A percentile compares a stretch with the other conserved stretches of the same genome.
These are phyloP conservation scores for Triangularia setosa DNA, from an alignment of 2,329 filamentous ascomycete genomes.

Conservation along the genomic window DNA sequence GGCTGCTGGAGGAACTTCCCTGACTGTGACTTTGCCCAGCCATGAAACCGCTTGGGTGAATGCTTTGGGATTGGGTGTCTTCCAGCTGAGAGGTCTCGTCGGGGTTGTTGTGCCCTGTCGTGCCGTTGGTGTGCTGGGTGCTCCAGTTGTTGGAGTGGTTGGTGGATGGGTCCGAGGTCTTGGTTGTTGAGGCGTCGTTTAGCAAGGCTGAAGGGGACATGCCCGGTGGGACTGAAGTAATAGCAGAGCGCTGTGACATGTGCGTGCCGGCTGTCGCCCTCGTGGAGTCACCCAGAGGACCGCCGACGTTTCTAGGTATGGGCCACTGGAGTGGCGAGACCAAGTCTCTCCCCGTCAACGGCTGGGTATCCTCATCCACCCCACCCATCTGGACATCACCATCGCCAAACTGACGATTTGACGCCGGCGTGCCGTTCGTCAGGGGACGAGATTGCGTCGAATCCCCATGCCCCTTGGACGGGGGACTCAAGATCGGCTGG, in stretches of 20 bases:
- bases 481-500: constrained; percentile 52
- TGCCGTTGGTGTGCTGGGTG: constrained; percentile 70
- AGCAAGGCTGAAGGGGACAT: constrained; percentile 56
- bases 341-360: constrained; percentile 33
- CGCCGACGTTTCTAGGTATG: constrained; percentile 2
- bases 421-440: constrained; percentile 55
- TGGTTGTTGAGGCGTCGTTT: constrained; percentile 93
- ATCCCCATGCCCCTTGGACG: constrained; percentile 56
- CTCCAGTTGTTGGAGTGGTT: constrained; percentile 58
- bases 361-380: constrained; percentile 45
- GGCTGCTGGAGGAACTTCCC: constrained; percentile 40
- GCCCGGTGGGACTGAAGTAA: constrained; percentile 55
- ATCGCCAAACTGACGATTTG: constrained; percentile 40
- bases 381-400: constrained; percentile 63
- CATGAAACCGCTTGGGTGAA: constrained; percentile 18
- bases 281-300: constrained; percentile 34
- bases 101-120: constrained; percentile 37
- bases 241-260: constrained; percentile 60
- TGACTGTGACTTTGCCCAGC: constrained; percentile 35
- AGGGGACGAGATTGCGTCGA: constrained; percentile 38
- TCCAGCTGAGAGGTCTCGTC: constrained; percentile 44
- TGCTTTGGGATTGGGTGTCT: constrained; percentile 47
- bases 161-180: constrained; percentile 70
- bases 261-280: constrained; percentile 47
- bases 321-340: constrained; percentile 49